Percentiles rank a stretch among this genome's conserved stretches.
phyloP scores from a whole-genome alignment of 441 rosid genomes.

The Gossypium schwendimanii region DNA sequence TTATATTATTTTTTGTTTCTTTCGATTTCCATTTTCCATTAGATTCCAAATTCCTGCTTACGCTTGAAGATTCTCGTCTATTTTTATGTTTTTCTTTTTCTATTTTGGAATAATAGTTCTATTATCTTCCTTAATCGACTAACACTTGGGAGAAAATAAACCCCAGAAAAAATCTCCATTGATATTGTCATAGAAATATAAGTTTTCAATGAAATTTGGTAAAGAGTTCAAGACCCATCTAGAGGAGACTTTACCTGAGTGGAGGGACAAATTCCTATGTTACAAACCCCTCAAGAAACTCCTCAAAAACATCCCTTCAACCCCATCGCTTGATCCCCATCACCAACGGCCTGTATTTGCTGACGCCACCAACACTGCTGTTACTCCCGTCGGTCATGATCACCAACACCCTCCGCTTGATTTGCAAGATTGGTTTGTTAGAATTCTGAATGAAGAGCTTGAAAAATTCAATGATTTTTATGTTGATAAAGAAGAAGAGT shows the following conservation, averaged over 20 bases:
- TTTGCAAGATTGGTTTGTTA: slow-evolving; percentile 60
- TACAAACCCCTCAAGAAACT: slow-evolving; percentile 86
- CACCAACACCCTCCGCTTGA: slow-evolving; percentile 24
- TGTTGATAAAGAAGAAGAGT: slow-evolving; percentile 86
- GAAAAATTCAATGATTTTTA: slow-evolving; percentile 87
- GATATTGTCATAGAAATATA: neutral
- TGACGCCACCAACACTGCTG: slow-evolving; percentile 22
- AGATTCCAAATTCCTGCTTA: slow-evolving; percentile 27
- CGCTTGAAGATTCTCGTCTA: slow-evolving; percentile 10
- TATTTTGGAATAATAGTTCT: neutral
- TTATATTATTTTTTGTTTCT: too few species aligned
- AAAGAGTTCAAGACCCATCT: slow-evolving; percentile 83
- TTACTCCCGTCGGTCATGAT: neutral
- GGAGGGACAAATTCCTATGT: slow-evolving; percentile 94
- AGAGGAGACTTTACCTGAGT: slow-evolving; percentile 84
- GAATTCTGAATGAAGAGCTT: slow-evolving; percentile 73
- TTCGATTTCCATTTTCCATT: neutral
- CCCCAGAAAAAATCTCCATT: neutral
- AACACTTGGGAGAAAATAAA: neutral
- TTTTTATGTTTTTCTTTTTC: too few species aligned
- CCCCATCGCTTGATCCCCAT: slow-evolving; percentile 16
- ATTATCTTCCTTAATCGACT: neutral
- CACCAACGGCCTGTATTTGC: slow-evolving; percentile 19
- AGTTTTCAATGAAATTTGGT: slow-evolving; percentile 69
- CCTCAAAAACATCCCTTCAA: slow-evolving; percentile 56